Percentiles rank a stretch among this genome's conserved stretches.
Conservation (phyloP, 768 basidiomycete genomes). For the Phaeolepiota aurea region DNA sequence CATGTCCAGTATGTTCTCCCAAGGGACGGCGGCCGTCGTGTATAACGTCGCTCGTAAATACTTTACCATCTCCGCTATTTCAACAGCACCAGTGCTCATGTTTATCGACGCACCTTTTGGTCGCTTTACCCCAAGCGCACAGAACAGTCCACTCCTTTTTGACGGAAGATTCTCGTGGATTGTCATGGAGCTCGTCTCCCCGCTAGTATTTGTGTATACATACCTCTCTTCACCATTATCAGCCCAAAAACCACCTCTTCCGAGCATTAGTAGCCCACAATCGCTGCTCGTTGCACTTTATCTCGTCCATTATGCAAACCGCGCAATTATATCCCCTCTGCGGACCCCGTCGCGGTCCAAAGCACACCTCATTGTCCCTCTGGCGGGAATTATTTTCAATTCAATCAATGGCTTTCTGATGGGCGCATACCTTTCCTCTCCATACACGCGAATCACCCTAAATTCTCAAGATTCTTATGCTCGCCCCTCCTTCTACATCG, state of each 20-base stretch:
- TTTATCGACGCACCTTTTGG: constrained; percentile 75
- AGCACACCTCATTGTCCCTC: constrained; percentile 57
- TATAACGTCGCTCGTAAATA: constrained; percentile 26
- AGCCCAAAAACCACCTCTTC: constrained; percentile 17
- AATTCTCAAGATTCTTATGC: constrained; percentile 14
- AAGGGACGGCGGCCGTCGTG: neutral
- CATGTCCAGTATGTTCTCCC: neutral
- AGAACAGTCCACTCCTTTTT: constrained; percentile 38
- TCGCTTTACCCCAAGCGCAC: constrained; percentile 53
- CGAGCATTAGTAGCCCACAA: constrained; percentile 29
- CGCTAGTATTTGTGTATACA: constrained; percentile 41
- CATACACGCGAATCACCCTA: constrained; percentile 37
- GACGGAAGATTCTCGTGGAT: constrained; percentile 69
- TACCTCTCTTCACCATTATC: constrained; percentile 44
- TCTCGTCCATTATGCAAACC: constrained; percentile 76
- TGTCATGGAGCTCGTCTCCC: constrained; percentile 65
- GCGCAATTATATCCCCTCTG: constrained; percentile 72
- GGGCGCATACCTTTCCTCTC: constrained; percentile 63
- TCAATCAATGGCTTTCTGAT: constrained; percentile 60
- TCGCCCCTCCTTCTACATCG: constrained; percentile 48
- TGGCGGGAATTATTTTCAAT: constrained; percentile 60
- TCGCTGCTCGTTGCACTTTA: constrained; percentile 49
- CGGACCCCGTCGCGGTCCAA: constrained; percentile 75
- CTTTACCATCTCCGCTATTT: constrained; percentile 31
- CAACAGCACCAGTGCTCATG: constrained; percentile 29